These are phyloP conservation scores for Pterocarpus macrocarpus DNA, from an alignment of 306 rosid genomes.

Conservation along the genomic window DNA sequence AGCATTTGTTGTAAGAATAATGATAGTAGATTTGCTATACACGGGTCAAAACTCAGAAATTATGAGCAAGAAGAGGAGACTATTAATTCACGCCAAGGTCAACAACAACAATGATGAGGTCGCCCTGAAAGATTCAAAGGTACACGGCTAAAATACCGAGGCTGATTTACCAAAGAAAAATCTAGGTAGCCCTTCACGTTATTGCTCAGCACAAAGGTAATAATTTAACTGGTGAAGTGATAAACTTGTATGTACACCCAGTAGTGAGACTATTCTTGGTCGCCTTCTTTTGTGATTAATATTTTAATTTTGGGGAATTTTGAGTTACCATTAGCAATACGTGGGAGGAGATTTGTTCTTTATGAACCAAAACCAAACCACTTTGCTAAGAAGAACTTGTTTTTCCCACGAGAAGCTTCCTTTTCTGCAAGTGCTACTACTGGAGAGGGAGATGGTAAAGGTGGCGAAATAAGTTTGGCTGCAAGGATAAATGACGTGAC, in stretches of 20 bases:
- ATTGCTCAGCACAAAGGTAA: conserved; percentile 1
- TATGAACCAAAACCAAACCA: conserved; percentile 75
- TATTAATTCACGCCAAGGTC: too few relatives aligned
- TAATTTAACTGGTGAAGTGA: conserved; percentile 4
- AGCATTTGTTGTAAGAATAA: too few relatives aligned
- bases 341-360: conserved; percentile 29
- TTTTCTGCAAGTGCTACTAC: conserved; percentile 42
- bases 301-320: too few relatives aligned
- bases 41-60: too few relatives aligned
- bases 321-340: background rate
- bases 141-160: too few relatives aligned
- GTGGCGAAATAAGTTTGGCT: conserved; percentile 52
- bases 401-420: conserved; percentile 59
- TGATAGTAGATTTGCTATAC: too few relatives aligned
- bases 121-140: too few relatives aligned
- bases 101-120: too few relatives aligned
- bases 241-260: too few relatives aligned
- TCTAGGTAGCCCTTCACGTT: background rate
- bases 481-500: conserved; percentile 22
- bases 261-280: background rate
- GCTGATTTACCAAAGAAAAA: conserved; percentile 18
- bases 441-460: conserved; percentile 8
- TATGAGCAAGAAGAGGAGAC: too few relatives aligned
- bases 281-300: background rate
- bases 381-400: conserved; percentile 60